Percentiles rank a stretch among this genome's conserved stretches.
These are phyloP conservation scores for Phanerochaete sordida DNA, from an alignment of 768 basidiomycete species.

Conservation along the genomic window DNA sequence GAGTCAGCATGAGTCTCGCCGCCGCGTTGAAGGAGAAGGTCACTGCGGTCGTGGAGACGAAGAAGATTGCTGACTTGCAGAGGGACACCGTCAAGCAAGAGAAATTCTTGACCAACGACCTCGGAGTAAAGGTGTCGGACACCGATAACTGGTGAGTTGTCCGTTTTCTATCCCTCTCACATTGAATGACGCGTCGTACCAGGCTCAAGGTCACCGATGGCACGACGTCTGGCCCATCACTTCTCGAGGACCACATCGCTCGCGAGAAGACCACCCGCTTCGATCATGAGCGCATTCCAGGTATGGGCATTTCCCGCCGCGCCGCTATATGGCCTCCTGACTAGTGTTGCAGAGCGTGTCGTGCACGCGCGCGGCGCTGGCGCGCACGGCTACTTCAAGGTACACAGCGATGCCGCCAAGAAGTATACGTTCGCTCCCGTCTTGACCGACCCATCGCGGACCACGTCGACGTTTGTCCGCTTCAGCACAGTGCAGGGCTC, in stretches of 20 bases:
- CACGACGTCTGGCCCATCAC: slow-evolving; percentile 55
- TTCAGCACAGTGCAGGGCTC: slow-evolving; percentile 86
- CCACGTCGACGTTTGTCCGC: slow-evolving; percentile 76
- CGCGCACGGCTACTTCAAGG: slow-evolving; percentile 83
- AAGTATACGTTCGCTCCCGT: slow-evolving; percentile 71
- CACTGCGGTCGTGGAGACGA: slow-evolving; percentile 19
- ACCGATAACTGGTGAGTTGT: slow-evolving; percentile 60
- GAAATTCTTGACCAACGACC: slow-evolving; percentile 52
- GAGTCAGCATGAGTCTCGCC: slow-evolving; percentile 15
- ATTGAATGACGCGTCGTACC: not conserved
- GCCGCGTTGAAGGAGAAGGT: slow-evolving; percentile 22
- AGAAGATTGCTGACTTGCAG: slow-evolving; percentile 25
- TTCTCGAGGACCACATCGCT: slow-evolving; percentile 68
- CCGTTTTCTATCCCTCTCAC: not conserved
- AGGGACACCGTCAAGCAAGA: slow-evolving; percentile 29
- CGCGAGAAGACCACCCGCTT: slow-evolving; percentile 77
- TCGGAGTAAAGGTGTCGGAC: slow-evolving; percentile 54
- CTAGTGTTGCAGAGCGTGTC: slow-evolving; percentile 55
- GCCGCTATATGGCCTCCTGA: not conserved
- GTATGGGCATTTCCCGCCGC: slow-evolving; percentile 26
- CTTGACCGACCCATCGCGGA: slow-evolving; percentile 67
- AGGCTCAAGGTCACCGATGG: slow-evolving; percentile 57
- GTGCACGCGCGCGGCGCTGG: slow-evolving; percentile 63
- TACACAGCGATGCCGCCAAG: slow-evolving; percentile 61
- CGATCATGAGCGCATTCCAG: slow-evolving; percentile 90